These are phyloP conservation scores for Gynandropsis gynandra DNA, from an alignment of 345 rosid species.

Conservation along the genomic window DNA sequence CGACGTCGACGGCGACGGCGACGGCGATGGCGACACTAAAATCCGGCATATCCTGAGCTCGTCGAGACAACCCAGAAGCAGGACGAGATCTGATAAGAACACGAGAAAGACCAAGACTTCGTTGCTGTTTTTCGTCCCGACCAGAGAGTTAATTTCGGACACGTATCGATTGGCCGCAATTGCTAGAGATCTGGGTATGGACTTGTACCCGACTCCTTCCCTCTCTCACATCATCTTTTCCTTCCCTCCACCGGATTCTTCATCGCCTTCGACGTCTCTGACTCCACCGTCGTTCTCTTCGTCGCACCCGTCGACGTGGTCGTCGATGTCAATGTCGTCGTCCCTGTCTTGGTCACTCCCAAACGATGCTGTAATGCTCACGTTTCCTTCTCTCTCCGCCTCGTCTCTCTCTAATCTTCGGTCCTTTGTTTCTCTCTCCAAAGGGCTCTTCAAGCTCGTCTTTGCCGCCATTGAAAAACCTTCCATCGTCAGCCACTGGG, in stretches of 20 bases:
- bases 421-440: conserved; percentile 57
- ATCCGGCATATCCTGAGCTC: conserved; percentile 27
- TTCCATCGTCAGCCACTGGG: conserved; percentile 36
- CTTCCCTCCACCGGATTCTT: conserved; percentile 28
- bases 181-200: conserved; percentile 71
- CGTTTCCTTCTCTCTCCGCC: conserved; percentile 55
- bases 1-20: not conserved
- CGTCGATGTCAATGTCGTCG: conserved; percentile 33
- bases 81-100: conserved; percentile 19
- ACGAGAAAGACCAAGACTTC: conserved; percentile 32
- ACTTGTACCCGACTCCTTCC: conserved; percentile 56
- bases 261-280: conserved; percentile 25
- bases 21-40: conserved; percentile 19
- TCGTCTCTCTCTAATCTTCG: conserved; percentile 52
- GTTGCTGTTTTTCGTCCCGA: conserved; percentile 47
- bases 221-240: conserved; percentile 78
- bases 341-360: conserved; percentile 46
- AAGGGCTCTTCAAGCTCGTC: conserved; percentile 57
- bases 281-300: conserved; percentile 5
- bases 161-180: conserved; percentile 49
- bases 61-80: conserved; percentile 20
- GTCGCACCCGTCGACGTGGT: conserved; percentile 26
- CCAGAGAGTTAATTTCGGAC: conserved; percentile 46
- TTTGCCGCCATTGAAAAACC: conserved; percentile 21
- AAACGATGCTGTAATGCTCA: conserved; percentile 45